phyloP scores from a whole-genome alignment of 192 early-diverging fungal genomes.

The Coemansia sp. region DNA sequence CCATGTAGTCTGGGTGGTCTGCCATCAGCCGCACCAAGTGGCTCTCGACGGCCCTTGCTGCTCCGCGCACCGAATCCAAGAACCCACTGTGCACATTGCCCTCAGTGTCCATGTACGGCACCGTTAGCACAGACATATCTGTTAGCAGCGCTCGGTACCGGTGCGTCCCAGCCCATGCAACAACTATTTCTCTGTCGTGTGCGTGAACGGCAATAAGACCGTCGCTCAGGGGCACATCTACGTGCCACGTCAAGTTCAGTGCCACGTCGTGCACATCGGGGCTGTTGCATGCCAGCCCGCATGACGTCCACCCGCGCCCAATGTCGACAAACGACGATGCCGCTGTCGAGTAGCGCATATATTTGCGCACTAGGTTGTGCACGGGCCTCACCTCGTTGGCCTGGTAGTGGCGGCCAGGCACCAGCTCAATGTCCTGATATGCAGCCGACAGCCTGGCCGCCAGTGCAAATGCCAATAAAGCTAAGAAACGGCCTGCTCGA shows the following conservation, averaged over 20 bases:
- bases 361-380: constrained; percentile 32
- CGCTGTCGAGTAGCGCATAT: constrained; percentile 51
- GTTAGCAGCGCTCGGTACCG: constrained; percentile 42
- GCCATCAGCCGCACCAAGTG: constrained; percentile 14
- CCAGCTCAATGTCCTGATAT: constrained; percentile 20
- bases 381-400: constrained; percentile 20
- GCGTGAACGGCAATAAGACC: constrained; percentile 33
- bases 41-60: neutral
- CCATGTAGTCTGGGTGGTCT: constrained; percentile 35
- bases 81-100: constrained; percentile 43
- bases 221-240: constrained; percentile 40
- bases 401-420: constrained; percentile 27
- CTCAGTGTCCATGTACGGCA: constrained; percentile 22
- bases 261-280: constrained; percentile 36
- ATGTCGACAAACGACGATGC: constrained; percentile 46
- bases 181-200: constrained; percentile 31
- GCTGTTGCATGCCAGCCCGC: constrained; percentile 39
- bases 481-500: neutral
- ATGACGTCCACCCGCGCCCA: constrained; percentile 28
- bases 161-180: constrained; percentile 44
- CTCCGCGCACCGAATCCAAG: constrained; percentile 21
- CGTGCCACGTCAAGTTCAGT: constrained; percentile 44
- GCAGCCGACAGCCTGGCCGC: neutral
- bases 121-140: constrained; percentile 37
- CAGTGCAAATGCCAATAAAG: neutral